Conservation (phyloP, 163 green algal species). For the Trebouxiophyceae sp. region DNA sequence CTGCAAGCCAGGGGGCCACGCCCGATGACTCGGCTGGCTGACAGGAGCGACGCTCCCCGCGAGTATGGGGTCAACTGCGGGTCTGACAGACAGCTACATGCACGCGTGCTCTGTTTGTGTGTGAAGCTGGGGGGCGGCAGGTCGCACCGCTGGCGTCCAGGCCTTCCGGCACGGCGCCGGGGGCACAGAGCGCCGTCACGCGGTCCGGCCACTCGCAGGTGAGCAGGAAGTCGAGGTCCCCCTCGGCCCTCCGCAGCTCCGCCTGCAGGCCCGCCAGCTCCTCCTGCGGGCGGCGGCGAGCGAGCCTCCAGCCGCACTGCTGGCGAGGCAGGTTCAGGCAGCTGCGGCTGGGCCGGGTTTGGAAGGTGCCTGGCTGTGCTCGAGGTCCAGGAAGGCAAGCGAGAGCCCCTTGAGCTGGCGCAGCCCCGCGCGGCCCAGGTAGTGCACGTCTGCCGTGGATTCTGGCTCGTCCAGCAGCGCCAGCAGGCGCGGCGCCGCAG, state of each 20-base stretch:
- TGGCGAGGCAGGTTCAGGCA: too few relatives aligned
- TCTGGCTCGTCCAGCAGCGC: constrained; percentile 8
- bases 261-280: neutral
- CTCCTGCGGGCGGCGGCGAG: too few relatives aligned
- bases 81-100: too few relatives aligned
- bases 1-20: constrained; percentile 9
- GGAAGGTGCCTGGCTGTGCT: too few relatives aligned
- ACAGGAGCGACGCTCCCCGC: too few relatives aligned
- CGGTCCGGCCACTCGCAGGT: constrained; percentile 75
- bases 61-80: too few relatives aligned
- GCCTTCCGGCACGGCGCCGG: constrained; percentile 7
- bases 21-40: too few relatives aligned
- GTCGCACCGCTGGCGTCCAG: too few relatives aligned
- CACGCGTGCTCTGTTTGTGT: too few relatives aligned
- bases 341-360: too few relatives aligned
- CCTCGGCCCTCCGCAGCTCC: constrained; percentile 7
- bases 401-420: constrained; percentile 41
- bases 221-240: constrained; percentile 79
- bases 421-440: constrained; percentile 53
- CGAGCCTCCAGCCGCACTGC: too few relatives aligned
- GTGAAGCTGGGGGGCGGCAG: too few relatives aligned
- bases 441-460: constrained; percentile 25
- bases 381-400: constrained; percentile 69
- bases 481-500: constrained; percentile 17
- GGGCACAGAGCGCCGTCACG: constrained; percentile 25